These are phyloP conservation scores for Botrytis paeoniae DNA, from an alignment of 2,329 filamentous ascomycete species.

Conservation along the genomic window DNA sequence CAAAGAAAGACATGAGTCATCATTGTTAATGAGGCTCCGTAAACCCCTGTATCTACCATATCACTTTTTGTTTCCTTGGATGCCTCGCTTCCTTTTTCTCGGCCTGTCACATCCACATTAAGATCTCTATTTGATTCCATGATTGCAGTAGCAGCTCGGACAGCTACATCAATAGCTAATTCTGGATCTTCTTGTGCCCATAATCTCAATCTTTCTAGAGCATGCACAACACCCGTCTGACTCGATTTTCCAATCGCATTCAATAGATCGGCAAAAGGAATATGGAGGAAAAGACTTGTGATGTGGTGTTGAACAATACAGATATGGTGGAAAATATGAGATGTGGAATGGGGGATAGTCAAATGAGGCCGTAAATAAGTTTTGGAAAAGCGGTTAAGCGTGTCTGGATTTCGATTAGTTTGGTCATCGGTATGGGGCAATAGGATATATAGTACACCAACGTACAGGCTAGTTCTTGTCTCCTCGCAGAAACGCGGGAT, in stretches of 20 bases:
- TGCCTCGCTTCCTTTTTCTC: not conserved
- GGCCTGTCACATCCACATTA: not conserved
- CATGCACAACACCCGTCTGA: conserved; percentile 20
- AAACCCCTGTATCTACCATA: conserved; percentile 26
- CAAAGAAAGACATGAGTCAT: conserved; percentile 30
- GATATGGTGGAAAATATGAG: conserved; percentile 4
- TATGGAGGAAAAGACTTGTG: not conserved
- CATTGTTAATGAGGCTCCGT: conserved; percentile 28
- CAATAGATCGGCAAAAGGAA: not conserved
- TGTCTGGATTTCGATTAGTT: conserved; percentile 11
- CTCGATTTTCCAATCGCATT: conserved; percentile 20
- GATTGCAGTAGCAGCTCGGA: conserved; percentile 26
- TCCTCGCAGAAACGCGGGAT: not conserved
- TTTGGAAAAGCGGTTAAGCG: conserved; percentile 23
- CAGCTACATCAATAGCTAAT: conserved; percentile 24
- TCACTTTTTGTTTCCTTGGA: not conserved
- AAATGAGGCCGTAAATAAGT: conserved; percentile 10
- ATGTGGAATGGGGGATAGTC: conserved; percentile 11
- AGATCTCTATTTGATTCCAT: conserved; percentile 13
- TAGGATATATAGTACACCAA: not conserved
- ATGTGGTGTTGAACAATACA: conserved; percentile 13
- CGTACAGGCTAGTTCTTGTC: conserved; percentile 17
- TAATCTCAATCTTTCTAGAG: conserved; percentile 24
- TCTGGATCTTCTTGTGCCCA: conserved; percentile 23
- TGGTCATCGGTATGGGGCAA: not conserved